Base-by-base conservation (phyloP, 208 protist species). In the Strigomonas culicis region DNA sequence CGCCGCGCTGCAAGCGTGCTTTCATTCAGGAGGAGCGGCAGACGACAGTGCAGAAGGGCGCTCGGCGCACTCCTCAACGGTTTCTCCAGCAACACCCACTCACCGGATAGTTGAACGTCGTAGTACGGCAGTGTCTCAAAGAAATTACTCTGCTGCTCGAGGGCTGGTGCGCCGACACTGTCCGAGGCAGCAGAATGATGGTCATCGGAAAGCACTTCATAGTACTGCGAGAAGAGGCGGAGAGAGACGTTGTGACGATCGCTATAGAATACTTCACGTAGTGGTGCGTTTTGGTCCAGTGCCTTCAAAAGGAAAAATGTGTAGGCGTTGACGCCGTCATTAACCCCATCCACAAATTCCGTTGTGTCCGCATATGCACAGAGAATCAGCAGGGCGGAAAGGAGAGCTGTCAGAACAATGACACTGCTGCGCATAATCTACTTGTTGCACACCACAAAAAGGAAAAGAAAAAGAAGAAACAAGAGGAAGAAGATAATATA, bases 21-120 rank as follows among this genome's bases (percentile, higher is more conserved):
- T 8, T 24, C 34, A n/a, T 70, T 73, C 10, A 79, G 74, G 34
- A 82, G 80, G 19, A 84, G 70, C 15, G 89, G 89, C 32, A 95
- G 72, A 0, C 89, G 86, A 51, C 89, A 95, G 74, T 95, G 89
- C 59, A 95, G 70, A 27, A 93, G 59, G 4, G 67, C 74, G 22
- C 24, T 31, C 10, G 25, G 22, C 24, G 21, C 4, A 2, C 19
- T 6, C 2, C 52, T 15, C 24, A 58, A 22, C 10, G 66, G 56
- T 59, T 73, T 58, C 56, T 91, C 84, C 60, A 93, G 50, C n/a
- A 95, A 71, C 19, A 83, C 79, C 84, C 86, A 95, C 52, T 92
- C 75, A 8, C 75, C 75, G 4, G 89, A 93, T 27, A 95, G 72
- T 7, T 59, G 60, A 13, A 76, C 74, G 22, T 44, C 31, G 51